phyloP scores from a whole-genome alignment of 352 stramenopile species.

The Globisporangium okanoganense region DNA sequence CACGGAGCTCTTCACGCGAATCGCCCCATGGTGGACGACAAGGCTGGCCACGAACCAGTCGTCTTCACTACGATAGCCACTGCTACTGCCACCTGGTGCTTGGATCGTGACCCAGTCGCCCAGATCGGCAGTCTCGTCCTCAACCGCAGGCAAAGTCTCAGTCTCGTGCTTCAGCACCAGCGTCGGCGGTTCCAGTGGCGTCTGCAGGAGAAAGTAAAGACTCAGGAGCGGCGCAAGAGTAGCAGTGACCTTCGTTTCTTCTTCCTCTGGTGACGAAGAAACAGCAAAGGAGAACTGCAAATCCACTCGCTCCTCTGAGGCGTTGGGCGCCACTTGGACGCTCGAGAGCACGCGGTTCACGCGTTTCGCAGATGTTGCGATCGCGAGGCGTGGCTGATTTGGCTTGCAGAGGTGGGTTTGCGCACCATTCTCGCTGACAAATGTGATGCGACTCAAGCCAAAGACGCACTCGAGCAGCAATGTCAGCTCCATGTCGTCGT shows the following conservation, averaged over 20 bases:
- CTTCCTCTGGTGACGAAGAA: neutral
- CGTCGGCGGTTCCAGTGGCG: neutral
- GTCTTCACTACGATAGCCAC: neutral
- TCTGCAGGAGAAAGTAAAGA: constrained; percentile 5
- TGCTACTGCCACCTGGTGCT: neutral
- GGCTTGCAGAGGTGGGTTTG: constrained; percentile 5
- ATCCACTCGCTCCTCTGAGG: constrained; percentile 3
- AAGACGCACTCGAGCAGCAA: constrained; percentile 10
- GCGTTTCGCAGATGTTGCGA: constrained; percentile 3
- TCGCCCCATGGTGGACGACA: constrained; percentile 1
- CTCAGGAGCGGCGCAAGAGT: constrained; percentile 1
- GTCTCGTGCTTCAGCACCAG: constrained; percentile 1
- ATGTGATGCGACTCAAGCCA: neutral
- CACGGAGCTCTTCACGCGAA: constrained; percentile 7
- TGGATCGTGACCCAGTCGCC: constrained; percentile 3
- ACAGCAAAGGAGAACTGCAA: constrained; percentile 5
- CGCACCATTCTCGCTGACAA: neutral
- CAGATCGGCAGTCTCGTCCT: constrained; percentile 1
- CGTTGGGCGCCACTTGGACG: constrained; percentile 4
- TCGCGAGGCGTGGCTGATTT: neutral
- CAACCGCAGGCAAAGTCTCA: neutral
- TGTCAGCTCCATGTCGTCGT: neutral
- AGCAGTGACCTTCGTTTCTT: neutral
- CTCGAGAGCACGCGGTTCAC: constrained; percentile 13
- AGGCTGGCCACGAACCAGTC: constrained; percentile 7